phyloP scores from a whole-genome alignment of 2,329 filamentous ascomycete species.

The Plenodomus lindquistii region DNA sequence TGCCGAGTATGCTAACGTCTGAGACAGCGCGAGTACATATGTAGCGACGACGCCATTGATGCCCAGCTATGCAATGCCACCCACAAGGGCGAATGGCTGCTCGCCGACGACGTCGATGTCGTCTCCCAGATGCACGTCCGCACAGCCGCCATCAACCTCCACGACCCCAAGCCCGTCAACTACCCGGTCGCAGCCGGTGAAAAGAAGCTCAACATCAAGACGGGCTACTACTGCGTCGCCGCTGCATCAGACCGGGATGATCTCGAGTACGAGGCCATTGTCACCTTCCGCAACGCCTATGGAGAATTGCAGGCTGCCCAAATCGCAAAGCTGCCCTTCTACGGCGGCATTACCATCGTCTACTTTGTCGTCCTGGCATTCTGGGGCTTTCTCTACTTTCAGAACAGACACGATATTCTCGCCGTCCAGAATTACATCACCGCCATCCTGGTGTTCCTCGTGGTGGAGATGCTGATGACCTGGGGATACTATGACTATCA shows the following conservation, averaged over 20 bases:
- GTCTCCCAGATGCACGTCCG: constrained; percentile 72
- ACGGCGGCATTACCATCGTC: constrained; percentile 89
- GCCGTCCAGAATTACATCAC: constrained; percentile 99
- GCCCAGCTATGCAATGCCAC: constrained; percentile 72
- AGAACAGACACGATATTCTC: constrained; percentile 90
- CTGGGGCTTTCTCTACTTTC: constrained; percentile 95
- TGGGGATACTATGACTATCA: constrained; percentile 99
- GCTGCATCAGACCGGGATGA: constrained; percentile 70
- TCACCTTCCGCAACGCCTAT: constrained; percentile 94
- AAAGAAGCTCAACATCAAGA: constrained; percentile 58
- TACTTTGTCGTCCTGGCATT: constrained; percentile 86
- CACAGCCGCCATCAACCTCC: constrained; percentile 81
- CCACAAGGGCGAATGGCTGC: constrained; percentile 83
- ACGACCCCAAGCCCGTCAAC: constrained; percentile 71
- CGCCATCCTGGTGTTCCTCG: constrained; percentile 90
- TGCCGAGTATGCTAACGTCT: not conserved
- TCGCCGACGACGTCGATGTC: constrained; percentile 74
- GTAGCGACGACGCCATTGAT: constrained; percentile 71
- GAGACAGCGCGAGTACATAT: constrained; percentile 69
- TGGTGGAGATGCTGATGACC: constrained; percentile 96
- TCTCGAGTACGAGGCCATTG: constrained; percentile 74
- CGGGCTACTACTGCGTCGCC: constrained; percentile 93
- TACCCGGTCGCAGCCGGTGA: constrained; percentile 68
- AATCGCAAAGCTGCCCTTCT: constrained; percentile 96
- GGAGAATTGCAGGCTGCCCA: constrained; percentile 94